phyloP scores from a whole-genome alignment of 371 early-diverging fungal genomes.

The Rhizomucor pusillus region DNA sequence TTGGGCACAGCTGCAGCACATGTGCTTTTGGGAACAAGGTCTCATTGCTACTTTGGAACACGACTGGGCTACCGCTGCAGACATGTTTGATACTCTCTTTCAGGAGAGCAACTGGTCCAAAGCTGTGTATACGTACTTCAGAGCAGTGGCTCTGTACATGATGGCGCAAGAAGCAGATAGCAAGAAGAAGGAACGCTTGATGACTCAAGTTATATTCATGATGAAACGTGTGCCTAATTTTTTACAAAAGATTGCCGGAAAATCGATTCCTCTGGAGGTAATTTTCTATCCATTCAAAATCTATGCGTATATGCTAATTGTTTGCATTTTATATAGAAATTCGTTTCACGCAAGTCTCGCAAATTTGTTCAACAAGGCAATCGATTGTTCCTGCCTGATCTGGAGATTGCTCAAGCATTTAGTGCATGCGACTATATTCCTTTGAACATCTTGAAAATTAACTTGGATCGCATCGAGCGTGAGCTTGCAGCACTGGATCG shows the following conservation, averaged over 20 bases:
- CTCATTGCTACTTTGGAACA: conserved; percentile 35
- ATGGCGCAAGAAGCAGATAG: conserved; percentile 5
- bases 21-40: conserved; percentile 70
- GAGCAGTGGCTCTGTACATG: conserved; percentile 50
- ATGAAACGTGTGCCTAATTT: conserved; percentile 53
- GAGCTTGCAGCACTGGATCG: conserved; percentile 34
- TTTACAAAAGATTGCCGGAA: conserved; percentile 69
- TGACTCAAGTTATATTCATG: conserved; percentile 22
- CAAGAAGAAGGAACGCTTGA: conserved; percentile 3
- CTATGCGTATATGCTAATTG: background rate
- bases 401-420: conserved; percentile 66
- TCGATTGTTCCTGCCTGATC: conserved; percentile 55
- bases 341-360: conserved; percentile 64
- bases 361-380: conserved; percentile 58
- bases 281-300: conserved; percentile 1
- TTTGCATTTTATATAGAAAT: conserved; percentile 41
- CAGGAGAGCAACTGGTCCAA: conserved; percentile 73
- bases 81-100: conserved; percentile 48
- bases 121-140: conserved; percentile 63
- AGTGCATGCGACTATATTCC: conserved; percentile 58
- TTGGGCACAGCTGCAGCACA: conserved; percentile 69
- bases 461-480: conserved; percentile 40
- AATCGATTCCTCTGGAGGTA: conserved; percentile 67
- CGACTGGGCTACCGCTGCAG: conserved; percentile 49
- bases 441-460: conserved; percentile 20